A percentile compares a stretch with the other conserved stretches of the same genome.
These are phyloP conservation scores for Leptosphaerulina australis DNA, from an alignment of 2,329 filamentous ascomycete species.

Conservation along the genomic window DNA sequence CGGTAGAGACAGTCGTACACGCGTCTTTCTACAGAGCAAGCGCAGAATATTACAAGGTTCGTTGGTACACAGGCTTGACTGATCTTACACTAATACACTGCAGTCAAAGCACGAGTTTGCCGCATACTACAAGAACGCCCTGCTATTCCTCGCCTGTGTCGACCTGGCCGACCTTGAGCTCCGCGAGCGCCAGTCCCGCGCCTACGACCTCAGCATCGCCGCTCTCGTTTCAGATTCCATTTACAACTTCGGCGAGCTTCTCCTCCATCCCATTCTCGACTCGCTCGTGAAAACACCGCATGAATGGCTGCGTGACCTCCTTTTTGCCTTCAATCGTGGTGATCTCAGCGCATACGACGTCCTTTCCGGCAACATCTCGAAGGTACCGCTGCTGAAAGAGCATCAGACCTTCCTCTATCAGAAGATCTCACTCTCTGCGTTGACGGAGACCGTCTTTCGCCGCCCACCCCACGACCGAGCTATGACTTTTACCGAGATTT, in stretches of 20 bases:
- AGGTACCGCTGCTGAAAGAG: constrained; percentile 77
- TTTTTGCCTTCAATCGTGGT: constrained; percentile 96
- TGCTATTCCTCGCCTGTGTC: constrained; percentile 96
- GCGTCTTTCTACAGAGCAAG: constrained; percentile 96
- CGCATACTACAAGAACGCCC: constrained; percentile 94
- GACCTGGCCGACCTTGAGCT: constrained; percentile 76
- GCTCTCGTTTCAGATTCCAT: constrained; percentile 93
- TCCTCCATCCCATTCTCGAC: constrained; percentile 94
- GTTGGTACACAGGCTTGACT: background rate
- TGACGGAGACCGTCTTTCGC: constrained; percentile 96
- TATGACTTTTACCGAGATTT: constrained; percentile 89
- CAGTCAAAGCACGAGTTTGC: constrained; percentile 87
- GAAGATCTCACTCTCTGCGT: constrained; percentile 95
- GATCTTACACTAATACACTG: background rate
- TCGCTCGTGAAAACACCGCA: constrained; percentile 76
- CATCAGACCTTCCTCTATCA: constrained; percentile 87
- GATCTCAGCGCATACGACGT: constrained; percentile 87
- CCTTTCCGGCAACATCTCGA: constrained; percentile 78
- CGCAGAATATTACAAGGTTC: constrained; percentile 86
- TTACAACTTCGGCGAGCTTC: constrained; percentile 99
- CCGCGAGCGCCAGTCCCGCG: constrained; percentile 78
- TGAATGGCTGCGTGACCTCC: constrained; percentile 90
- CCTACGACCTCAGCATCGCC: constrained; percentile 90
- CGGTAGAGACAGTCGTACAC: constrained; percentile 93
- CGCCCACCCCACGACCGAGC: constrained; percentile 93